Evolutionary conservation across 805 yeast species (phyloP).

Genomic region (Candida patagonica): DNA sequence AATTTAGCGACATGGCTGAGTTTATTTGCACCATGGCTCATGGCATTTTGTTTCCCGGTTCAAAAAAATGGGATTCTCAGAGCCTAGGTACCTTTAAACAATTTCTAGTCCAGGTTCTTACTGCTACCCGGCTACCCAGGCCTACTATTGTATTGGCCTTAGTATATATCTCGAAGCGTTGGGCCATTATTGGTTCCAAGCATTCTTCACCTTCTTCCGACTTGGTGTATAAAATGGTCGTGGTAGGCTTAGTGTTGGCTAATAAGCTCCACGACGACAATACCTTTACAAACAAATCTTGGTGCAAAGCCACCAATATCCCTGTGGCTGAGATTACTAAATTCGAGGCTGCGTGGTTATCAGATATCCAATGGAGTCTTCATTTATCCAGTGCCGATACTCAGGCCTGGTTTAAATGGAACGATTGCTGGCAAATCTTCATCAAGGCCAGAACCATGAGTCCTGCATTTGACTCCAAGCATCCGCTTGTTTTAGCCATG

Average conservation of each 20-base stretch:
- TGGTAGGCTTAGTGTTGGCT: constrained; percentile 68
- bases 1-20: constrained; percentile 65
- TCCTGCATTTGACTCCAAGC: constrained; percentile 1
- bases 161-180: constrained; percentile 65
- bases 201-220: constrained; percentile 24
- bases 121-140: constrained; percentile 82
- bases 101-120: constrained; percentile 57
- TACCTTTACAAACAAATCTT: constrained; percentile 87
- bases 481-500: neutral
- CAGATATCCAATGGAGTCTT: constrained; percentile 50
- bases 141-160: constrained; percentile 72
- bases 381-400: constrained; percentile 30
- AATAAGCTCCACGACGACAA: constrained; percentile 95
- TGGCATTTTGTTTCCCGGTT: constrained; percentile 33
- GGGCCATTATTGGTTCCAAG: constrained; percentile 27
- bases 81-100: constrained; percentile 16
- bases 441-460: neutral
- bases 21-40: constrained; percentile 68
- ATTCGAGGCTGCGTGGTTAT: constrained; percentile 65
- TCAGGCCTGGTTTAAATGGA: constrained; percentile 27
- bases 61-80: constrained; percentile 40
- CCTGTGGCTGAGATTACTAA: constrained; percentile 48
- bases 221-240: constrained; percentile 42
- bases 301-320: constrained; percentile 94
- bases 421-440: constrained; percentile 23